A percentile compares a stretch with the other conserved stretches of the same genome.
phyloP scores from a whole-genome alignment of 257 asterid species.

The Forsythia suspensa region DNA sequence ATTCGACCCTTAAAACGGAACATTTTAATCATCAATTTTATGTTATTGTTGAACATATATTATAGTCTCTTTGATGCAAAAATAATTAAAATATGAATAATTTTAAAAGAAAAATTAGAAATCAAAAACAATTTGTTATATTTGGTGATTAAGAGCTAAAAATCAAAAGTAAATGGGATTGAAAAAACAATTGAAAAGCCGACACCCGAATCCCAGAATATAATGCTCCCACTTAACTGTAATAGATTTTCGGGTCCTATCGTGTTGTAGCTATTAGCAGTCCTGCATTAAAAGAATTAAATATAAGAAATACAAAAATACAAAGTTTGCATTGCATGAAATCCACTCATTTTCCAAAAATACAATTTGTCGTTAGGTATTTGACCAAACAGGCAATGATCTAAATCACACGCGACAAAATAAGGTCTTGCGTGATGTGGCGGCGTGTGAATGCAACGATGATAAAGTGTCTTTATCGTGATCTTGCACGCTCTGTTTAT shows the following conservation, averaged over 20 bases:
- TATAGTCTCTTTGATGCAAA: too few species aligned
- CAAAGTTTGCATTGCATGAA: not conserved
- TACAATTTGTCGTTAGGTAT: too few species aligned
- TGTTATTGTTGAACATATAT: too few species aligned
- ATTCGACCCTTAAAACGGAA: too few species aligned
- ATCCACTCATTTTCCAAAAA: not conserved
- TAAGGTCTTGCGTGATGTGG: too few species aligned
- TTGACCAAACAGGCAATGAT: too few species aligned
- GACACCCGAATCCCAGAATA: not conserved
- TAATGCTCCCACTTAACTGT: not conserved
- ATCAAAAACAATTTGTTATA: not conserved
- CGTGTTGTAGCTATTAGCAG: not conserved
- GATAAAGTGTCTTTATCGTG: too few species aligned
- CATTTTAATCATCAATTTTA: too few species aligned
- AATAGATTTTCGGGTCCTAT: not conserved
- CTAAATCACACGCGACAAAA: too few species aligned
- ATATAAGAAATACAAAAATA: not conserved
- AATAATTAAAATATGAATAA: too few species aligned
- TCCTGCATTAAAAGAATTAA: not conserved
- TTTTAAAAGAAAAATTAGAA: not conserved
- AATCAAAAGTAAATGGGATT: not conserved
- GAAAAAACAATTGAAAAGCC: not conserved
- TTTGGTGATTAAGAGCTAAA: not conserved
- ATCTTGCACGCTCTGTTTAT: too few species aligned
- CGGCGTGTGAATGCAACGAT: too few species aligned